phyloP scores from a whole-genome alignment of 345 rosid species.

The Aquilaria yunnanensis region DNA sequence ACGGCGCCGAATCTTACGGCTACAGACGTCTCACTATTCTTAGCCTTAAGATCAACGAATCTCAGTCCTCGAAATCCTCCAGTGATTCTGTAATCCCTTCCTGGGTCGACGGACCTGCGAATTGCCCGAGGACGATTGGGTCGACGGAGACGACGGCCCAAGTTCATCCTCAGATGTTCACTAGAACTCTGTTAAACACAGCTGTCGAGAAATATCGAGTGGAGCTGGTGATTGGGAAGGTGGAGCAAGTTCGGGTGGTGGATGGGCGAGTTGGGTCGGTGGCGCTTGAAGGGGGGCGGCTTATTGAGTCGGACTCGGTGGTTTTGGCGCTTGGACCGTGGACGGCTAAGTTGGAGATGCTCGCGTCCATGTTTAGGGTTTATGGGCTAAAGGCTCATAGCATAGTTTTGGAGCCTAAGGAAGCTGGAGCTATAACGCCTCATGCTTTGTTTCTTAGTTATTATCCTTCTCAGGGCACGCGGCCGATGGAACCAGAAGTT shows the following conservation, averaged over 20 bases:
- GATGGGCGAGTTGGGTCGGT: constrained; percentile 49
- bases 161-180: constrained; percentile 79
- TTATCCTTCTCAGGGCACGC: constrained; percentile 38
- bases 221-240: constrained; percentile 67
- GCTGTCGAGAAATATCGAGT: constrained; percentile 58
- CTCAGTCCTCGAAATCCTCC: constrained; percentile 15
- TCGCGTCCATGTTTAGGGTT: constrained; percentile 60
- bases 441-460: constrained; percentile 69
- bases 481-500: constrained; percentile 69
- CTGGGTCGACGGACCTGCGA: constrained; percentile 71
- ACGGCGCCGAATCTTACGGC: constrained; percentile 66
- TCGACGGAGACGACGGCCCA: constrained; percentile 68
- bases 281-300: constrained; percentile 55
- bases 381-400: constrained; percentile 77
- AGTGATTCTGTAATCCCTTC: constrained; percentile 30
- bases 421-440: constrained; percentile 49
- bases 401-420: constrained; percentile 66
- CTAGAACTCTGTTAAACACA: constrained; percentile 39
- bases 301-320: constrained; percentile 52
- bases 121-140: constrained; percentile 45
- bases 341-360: constrained; percentile 62
- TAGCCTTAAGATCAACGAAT: constrained; percentile 55
- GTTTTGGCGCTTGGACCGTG: constrained; percentile 86
- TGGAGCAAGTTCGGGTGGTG: constrained; percentile 41
- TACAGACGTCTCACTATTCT: constrained; percentile 66